These are phyloP conservation scores for Clitopilus hobsonii DNA, from an alignment of 768 basidiomycete genomes.

Conservation along the genomic window DNA sequence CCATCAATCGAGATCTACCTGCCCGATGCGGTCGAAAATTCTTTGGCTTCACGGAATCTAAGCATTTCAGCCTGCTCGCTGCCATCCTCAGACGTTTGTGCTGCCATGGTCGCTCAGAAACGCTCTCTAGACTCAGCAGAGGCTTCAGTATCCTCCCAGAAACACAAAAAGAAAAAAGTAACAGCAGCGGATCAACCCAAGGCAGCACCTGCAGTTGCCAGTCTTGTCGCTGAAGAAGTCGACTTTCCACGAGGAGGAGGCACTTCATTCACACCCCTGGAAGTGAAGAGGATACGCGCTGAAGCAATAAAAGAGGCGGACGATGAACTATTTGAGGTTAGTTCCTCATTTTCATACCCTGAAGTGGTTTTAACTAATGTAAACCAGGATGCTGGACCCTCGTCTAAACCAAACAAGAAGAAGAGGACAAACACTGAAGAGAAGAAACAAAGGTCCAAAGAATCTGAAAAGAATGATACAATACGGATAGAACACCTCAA, in stretches of 20 bases:
- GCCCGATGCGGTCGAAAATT: slow-evolving; percentile 18
- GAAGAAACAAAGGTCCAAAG: slow-evolving; percentile 21
- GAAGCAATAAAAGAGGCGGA: slow-evolving; percentile 86
- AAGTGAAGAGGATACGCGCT: slow-evolving; percentile 79
- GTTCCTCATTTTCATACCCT: slow-evolving; percentile 12
- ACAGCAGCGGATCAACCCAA: slow-evolving; percentile 25
- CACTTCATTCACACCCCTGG: slow-evolving; percentile 79
- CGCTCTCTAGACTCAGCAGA: slow-evolving; percentile 53
- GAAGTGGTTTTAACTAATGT: slow-evolving; percentile 7
- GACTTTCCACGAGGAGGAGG: slow-evolving; percentile 97
- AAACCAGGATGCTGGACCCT: slow-evolving; percentile 37
- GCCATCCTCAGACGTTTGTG: background rate
- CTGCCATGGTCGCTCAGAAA: slow-evolving; percentile 50
- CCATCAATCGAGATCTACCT: slow-evolving; percentile 8
- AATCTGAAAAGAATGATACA: slow-evolving; percentile 40
- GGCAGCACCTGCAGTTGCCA: slow-evolving; percentile 20
- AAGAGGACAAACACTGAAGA: slow-evolving; percentile 43
- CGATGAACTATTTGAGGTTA: slow-evolving; percentile 68
- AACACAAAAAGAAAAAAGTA: slow-evolving; percentile 57
- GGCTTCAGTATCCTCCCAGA: slow-evolving; percentile 26
- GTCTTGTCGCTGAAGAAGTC: slow-evolving; percentile 58
- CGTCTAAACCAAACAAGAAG: slow-evolving; percentile 39
- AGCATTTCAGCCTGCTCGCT: background rate
- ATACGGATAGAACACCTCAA: slow-evolving; percentile 88
- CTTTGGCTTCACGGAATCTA: slow-evolving; percentile 5